These are phyloP conservation scores for Candida fluviatilis DNA, from an alignment of 805 yeast genomes.

Conservation along the genomic window DNA sequence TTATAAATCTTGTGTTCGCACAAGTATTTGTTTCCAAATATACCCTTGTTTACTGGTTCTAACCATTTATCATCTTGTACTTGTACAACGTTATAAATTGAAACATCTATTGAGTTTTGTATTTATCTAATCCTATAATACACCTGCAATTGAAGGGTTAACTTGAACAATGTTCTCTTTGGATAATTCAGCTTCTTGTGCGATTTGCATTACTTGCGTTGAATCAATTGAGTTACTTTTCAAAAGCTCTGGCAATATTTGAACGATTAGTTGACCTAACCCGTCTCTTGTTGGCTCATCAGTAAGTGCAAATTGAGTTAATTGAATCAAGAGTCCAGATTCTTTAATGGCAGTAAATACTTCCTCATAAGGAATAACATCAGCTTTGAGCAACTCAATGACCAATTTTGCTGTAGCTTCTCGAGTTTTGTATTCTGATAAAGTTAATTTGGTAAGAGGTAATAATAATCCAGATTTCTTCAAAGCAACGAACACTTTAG, in stretches of 20 bases:
- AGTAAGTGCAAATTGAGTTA: slow-evolving; percentile 20
- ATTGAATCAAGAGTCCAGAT: slow-evolving; percentile 27
- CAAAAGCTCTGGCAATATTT: slow-evolving; percentile 18
- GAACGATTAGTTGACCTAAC: slow-evolving; percentile 18
- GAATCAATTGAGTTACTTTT: slow-evolving; percentile 9
- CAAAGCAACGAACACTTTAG: slow-evolving; percentile 19
- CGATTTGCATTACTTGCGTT: slow-evolving; percentile 6
- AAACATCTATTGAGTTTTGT: too few relatives aligned
- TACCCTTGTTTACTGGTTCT: too few relatives aligned
- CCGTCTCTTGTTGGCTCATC: slow-evolving; percentile 28
- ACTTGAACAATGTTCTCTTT: neutral
- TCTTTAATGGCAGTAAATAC: slow-evolving; percentile 25
- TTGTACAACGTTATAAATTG: too few relatives aligned
- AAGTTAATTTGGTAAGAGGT: slow-evolving; percentile 20
- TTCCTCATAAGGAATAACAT: slow-evolving; percentile 29
- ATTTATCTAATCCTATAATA: too few relatives aligned
- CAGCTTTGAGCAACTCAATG: slow-evolving; percentile 21
- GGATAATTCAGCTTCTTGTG: neutral
- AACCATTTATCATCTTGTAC: too few relatives aligned
- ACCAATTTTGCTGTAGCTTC: slow-evolving; percentile 19
- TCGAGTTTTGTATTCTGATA: slow-evolving; percentile 26
- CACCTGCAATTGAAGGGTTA: neutral
- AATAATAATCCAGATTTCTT: slow-evolving; percentile 27
- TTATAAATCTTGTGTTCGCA: too few relatives aligned
- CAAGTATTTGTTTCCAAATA: too few relatives aligned